phyloP scores from a whole-genome alignment of 2,329 filamentous ascomycete genomes.

The Alternaria sp. region DNA sequence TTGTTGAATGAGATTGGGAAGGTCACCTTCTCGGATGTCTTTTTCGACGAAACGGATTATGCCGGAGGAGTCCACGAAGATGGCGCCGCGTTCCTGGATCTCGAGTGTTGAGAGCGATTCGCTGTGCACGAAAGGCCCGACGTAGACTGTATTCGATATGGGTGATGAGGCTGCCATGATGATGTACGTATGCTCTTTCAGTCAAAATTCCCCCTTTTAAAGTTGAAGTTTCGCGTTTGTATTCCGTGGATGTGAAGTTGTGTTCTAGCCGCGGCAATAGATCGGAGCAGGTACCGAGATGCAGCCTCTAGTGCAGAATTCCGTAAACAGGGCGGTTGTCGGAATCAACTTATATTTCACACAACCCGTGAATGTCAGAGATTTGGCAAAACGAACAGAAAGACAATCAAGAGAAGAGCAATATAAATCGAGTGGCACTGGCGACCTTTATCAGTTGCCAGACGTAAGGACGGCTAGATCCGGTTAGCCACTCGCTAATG shows the following conservation, averaged over 20 bases:
- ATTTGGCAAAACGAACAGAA: not conserved
- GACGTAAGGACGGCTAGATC: conserved; percentile 1
- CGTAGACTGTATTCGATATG: conserved; percentile 56
- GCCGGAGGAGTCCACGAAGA: conserved; percentile 60
- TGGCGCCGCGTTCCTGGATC: conserved; percentile 54
- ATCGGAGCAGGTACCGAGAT: not conserved
- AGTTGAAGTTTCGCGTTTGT: not conserved
- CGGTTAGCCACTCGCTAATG: conserved; percentile 26
- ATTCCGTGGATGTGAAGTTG: not conserved
- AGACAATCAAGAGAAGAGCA: not conserved
- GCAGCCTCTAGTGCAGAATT: not conserved
- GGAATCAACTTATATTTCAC: not conserved
- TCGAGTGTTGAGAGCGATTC: conserved; percentile 57
- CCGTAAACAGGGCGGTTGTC: not conserved
- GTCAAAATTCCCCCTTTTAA: not conserved
- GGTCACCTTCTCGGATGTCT: conserved; percentile 21
- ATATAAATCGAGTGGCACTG: not conserved
- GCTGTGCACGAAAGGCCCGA: conserved; percentile 68
- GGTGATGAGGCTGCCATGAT: conserved; percentile 40
- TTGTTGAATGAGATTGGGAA: not conserved
- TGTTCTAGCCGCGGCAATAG: not conserved
- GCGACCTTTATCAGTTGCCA: conserved; percentile 24
- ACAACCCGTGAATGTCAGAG: not conserved
- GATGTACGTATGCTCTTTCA: not conserved
- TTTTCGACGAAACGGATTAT: conserved; percentile 58